Evolutionary conservation across 768 basidiomycete species (phyloP), one percentile per base, ranked within the genome.

Genomic region (Mycena indigotica): DNA sequence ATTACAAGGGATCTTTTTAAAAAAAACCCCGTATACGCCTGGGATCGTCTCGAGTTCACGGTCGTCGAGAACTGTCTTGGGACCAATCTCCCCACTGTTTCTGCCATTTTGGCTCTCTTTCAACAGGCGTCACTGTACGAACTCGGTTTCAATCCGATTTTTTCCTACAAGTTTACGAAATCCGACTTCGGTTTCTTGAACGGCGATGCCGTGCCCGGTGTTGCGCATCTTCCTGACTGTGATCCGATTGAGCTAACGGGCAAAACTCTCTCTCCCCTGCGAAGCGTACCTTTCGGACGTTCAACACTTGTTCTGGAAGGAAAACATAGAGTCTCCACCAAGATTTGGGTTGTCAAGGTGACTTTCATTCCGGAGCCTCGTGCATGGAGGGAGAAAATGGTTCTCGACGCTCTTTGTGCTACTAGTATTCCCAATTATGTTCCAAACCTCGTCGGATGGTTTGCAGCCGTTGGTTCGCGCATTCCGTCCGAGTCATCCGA

Each of bases 71-170:
- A 60, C 39, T 60, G 58, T 38, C 52, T 60, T 28, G 26, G 32
- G 26, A 35, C 54, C 32, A 21, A 4, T 3, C 52, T 55, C 41
- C 50, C 54, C 40, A 55, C 44, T 30, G 50, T 55, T 44, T 55
- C 58, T 16, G 58, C 58, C n/a, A 53, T 60, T 32, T 46, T 60
- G 40, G 53, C 51, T 41, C 54, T 60, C 16, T 60, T 60, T 23
- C 53, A 51, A 21, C 46, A 19, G 17, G 53, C 44, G 17, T 55
- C 58, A 8, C 35, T 60, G 40, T 56, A 60, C 28, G 50, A 56
- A 35, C 50, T 60, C 17, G 58, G 58, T 24, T 60, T 51, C 58
- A 60, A 55, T 29, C 58, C 53, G 29, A 53, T 60, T 40, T 60
- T 60, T 26, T 46, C 19, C 26, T 55, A 60, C 50, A 60, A 49